Percentiles rank a stretch among this genome's conserved stretches.
phyloP scores from a whole-genome alignment of 1,139 yeast genomes.

The Saccharomyces hybrid region DNA sequence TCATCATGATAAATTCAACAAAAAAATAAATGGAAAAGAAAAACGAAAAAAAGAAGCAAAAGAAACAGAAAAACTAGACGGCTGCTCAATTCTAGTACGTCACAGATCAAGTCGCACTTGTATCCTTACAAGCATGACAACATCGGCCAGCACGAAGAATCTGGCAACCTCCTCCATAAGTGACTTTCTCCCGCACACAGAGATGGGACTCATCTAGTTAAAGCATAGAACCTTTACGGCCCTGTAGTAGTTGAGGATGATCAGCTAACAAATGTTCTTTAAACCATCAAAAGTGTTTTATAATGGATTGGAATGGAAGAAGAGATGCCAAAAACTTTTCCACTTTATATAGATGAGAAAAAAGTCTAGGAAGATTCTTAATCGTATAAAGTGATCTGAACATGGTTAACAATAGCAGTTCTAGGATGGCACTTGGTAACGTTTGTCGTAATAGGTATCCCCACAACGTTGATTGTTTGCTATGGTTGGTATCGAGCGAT shows the following conservation, averaged over 20 bases:
- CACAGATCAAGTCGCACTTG: background rate
- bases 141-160: background rate
- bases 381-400: background rate
- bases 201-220: background rate
- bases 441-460: background rate
- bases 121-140: background rate
- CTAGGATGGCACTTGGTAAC: background rate
- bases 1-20: constrained; percentile 10
- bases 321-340: background rate
- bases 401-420: too few relatives aligned
- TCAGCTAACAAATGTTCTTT: too few relatives aligned
- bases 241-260: background rate
- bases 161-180: background rate
- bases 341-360: background rate
- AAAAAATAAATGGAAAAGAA: background rate
- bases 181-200: background rate
- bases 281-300: background rate
- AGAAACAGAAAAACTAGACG: background rate
- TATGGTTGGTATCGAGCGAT: too few relatives aligned
- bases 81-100: background rate
- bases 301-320: background rate
- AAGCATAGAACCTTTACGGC: background rate
- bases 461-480: background rate
- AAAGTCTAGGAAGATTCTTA: background rate
- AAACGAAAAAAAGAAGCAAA: background rate